Base-by-base conservation (phyloP, 805 yeast species). In the Yamadazyma kitorensis region DNA sequence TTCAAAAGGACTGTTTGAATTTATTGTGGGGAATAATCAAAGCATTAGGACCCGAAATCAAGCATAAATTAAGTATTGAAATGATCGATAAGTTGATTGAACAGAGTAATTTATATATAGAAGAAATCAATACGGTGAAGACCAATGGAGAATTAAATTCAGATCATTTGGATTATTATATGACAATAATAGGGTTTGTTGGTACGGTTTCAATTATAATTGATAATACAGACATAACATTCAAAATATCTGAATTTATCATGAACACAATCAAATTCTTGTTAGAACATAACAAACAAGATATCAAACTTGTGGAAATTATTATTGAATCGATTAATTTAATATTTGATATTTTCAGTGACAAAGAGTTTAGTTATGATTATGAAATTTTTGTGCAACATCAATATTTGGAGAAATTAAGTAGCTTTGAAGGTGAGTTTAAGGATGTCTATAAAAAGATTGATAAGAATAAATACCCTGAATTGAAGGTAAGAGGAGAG, bases 301-400 rank as follows among this genome's bases (percentile, higher is more conserved):
- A 63, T 1, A 52, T 66, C 1, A 38, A 41, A 22, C 54, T 55
- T 1, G 41, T 51, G n/a, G 70, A 64, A 40, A 55, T 78, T 8
- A 59, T 78, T 4, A 56, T 78, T 25, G 91, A 82, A 41, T 61
- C 81, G 17, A 56, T 86, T 15, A 82, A 86, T 48, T 64, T 76
- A 2, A 49, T 88, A 5, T 86, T 78, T 57, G 96, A 87, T 40
- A 67, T 88, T 5, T 93, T 82, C 59, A 84, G 84, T 10, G 98
- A 93, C 59, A 72, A 72, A 23, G 61, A 55, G 4, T 82, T 69
- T 47, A 72, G 66, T 11, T 88, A 87, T 50, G 95, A 87, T 52
- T 61, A 57, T 17, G 76, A 77, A 3, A 73, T 85, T 1, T 91
- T 82, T 55, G 84, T 82, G 17, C 54, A 68, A 7, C 70, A 70